These are phyloP conservation scores for Davidsoniella eucalypti DNA, from an alignment of 2,329 filamentous ascomycete species.

Conservation along the genomic window DNA sequence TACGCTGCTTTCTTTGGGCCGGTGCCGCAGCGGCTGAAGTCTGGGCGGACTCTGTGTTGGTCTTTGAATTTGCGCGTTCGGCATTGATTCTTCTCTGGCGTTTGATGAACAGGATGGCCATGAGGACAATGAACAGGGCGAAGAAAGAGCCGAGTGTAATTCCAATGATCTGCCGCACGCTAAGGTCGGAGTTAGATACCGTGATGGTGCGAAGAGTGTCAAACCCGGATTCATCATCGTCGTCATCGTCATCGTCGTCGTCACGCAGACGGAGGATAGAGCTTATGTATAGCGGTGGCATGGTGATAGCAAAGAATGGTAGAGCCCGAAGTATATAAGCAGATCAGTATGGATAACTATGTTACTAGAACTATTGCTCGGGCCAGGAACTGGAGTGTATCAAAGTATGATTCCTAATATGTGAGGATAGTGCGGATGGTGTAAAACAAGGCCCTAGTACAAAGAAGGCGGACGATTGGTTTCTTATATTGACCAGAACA, in stretches of 20 bases:
- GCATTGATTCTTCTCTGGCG: not conserved
- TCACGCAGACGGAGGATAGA: not conserved
- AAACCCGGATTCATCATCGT: not conserved
- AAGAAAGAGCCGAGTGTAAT: conserved; percentile 1
- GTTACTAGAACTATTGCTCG: too few relatives aligned
- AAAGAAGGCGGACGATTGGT: too few relatives aligned
- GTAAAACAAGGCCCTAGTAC: too few relatives aligned
- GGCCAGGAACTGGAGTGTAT: too few relatives aligned
- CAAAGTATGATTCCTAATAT: too few relatives aligned
- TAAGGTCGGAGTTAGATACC: not conserved
- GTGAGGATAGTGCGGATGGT: too few relatives aligned
- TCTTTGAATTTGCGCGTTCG: not conserved
- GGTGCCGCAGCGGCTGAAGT: not conserved
- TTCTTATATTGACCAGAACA: too few relatives aligned
- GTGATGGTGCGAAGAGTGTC: not conserved
- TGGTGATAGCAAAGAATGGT: not conserved
- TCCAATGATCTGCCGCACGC: not conserved
- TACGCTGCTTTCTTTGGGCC: not conserved
- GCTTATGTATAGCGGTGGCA: not conserved
- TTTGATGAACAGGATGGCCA: not conserved
- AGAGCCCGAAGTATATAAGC: not conserved
- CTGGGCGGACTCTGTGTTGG: too few relatives aligned
- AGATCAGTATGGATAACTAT: not conserved
- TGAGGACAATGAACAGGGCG: not conserved
- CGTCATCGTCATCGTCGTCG: conserved; percentile 4